Evolutionary conservation across 2,329 filamentous ascomycete genomes (phyloP).

Genomic region (Fonsecaea multimorphosa): DNA sequence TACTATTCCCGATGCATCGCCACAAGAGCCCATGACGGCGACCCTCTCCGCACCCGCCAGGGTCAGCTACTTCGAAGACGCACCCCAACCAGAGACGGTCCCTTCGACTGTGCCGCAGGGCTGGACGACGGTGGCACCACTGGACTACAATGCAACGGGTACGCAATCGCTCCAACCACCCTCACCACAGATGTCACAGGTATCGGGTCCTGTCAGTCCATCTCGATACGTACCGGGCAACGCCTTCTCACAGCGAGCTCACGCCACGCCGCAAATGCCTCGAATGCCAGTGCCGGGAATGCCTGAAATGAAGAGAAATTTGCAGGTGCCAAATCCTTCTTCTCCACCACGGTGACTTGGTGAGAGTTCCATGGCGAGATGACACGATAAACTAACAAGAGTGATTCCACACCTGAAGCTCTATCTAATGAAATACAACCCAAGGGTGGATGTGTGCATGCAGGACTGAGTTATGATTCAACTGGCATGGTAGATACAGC

Average conservation of each 20-base stretch:
- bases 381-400: constrained; percentile 10
- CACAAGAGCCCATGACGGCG: constrained; percentile 25
- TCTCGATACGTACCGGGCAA: constrained; percentile 36
- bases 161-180: constrained; percentile 8
- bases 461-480: not conserved
- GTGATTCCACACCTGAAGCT: not conserved
- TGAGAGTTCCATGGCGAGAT: constrained; percentile 1
- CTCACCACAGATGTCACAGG: constrained; percentile 22
- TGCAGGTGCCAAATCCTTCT: constrained; percentile 12
- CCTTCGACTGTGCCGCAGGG: constrained; percentile 10
- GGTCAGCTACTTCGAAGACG: constrained; percentile 39
- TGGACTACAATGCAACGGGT: constrained; percentile 23
- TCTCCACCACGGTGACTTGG: constrained; percentile 26
- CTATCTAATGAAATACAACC: constrained; percentile 2
- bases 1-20: constrained; percentile 31
- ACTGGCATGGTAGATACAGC: not conserved
- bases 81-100: constrained; percentile 21
- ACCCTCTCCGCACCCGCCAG: constrained; percentile 11
- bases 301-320: constrained; percentile 35
- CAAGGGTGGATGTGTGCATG: not conserved
- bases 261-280: constrained; percentile 20
- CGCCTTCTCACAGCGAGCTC: constrained; percentile 39
- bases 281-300: constrained; percentile 36
- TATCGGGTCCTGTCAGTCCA: constrained; percentile 15
- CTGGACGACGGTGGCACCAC: constrained; percentile 22